A percentile compares a stretch with the other conserved stretches of the same genome.
These are phyloP conservation scores for Pythium insidiosum DNA, from an alignment of 352 stramenopile genomes.

Conservation along the genomic window DNA sequence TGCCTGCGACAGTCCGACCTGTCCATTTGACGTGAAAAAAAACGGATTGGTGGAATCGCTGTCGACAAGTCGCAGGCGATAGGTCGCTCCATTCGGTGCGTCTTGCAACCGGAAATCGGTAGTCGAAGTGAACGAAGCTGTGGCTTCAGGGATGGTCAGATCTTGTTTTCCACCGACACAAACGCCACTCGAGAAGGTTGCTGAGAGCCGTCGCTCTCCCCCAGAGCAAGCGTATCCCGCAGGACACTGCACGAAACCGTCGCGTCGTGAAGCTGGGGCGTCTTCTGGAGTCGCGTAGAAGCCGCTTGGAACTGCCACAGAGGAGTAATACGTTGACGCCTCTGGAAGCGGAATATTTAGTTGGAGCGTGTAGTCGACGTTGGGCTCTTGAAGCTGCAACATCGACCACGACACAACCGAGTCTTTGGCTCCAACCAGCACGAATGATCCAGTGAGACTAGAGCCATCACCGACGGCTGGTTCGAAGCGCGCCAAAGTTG, in stretches of 20 bases:
- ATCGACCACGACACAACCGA: slow-evolving; percentile 4
- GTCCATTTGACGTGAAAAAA: slow-evolving; percentile 7
- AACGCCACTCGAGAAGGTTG: slow-evolving; percentile 24
- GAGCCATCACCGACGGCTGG: slow-evolving; percentile 4
- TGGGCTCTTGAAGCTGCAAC: slow-evolving; percentile 1
- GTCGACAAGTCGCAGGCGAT: slow-evolving; percentile 8
- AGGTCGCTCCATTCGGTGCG: slow-evolving; percentile 4
- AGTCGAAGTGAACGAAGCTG: slow-evolving; percentile 18
- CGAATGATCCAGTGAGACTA: slow-evolving; percentile 13
- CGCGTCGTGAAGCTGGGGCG: slow-evolving; percentile 14
- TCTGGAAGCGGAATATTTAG: slow-evolving; percentile 21
- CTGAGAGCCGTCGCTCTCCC: slow-evolving; percentile 20
- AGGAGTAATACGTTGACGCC: slow-evolving; percentile 18
- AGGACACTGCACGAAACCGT: slow-evolving; percentile 28
- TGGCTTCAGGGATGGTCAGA: slow-evolving; percentile 26
- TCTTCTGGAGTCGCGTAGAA: slow-evolving; percentile 44
- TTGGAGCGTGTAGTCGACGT: not conserved
- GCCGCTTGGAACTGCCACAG: slow-evolving; percentile 23
- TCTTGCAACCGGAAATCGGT: slow-evolving; percentile 24
- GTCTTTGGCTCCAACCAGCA: slow-evolving; percentile 15
- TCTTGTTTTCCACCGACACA: slow-evolving; percentile 27
- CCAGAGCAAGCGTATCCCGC: slow-evolving; percentile 28
- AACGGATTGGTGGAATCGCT: slow-evolving; percentile 13
- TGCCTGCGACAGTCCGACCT: slow-evolving; percentile 9
- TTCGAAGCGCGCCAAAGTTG: slow-evolving; percentile 9